phyloP scores from a whole-genome alignment of 176 grass and related monocot genomes.

The Rhynchospora breviuscula region DNA sequence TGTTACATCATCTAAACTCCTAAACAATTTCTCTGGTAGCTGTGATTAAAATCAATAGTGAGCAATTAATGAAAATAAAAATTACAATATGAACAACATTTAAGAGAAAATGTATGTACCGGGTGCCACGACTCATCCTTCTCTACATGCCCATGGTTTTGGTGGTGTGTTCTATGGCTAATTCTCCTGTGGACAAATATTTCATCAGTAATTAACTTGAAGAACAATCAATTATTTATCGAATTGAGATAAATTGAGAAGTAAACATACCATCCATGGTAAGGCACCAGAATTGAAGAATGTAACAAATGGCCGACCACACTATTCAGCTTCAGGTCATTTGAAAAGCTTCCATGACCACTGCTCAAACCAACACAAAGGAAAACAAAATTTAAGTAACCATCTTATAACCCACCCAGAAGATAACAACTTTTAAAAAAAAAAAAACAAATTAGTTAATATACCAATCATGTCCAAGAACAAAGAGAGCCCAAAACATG shows the following conservation, averaged over 20 bases:
- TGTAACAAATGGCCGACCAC: conserved; percentile 93
- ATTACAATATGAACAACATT: not conserved
- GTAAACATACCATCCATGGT: conserved; percentile 75
- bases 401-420: not conserved
- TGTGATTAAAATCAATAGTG: conserved; percentile 32
- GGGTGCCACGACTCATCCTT: conserved; percentile 97
- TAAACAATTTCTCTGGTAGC: conserved; percentile 74
- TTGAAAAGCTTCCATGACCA: conserved; percentile 94
- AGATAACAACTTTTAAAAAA: not conserved
- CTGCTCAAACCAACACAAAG: conserved; percentile 33
- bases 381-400: not conserved
- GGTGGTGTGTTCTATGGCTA: conserved; percentile 94
- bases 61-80: conserved; percentile 1
- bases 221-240: not conserved
- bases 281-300: conserved; percentile 90
- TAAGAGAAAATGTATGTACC: conserved; percentile 34
- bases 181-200: conserved; percentile 65
- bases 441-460: not conserved
- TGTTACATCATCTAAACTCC: conserved; percentile 52
- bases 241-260: conserved; percentile 3
- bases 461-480: conserved; percentile 95
- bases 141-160: conserved; percentile 95
- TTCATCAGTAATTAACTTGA: conserved; percentile 3
- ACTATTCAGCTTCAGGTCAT: conserved; percentile 70
- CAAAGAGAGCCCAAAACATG: conserved; percentile 98